A percentile compares a stretch with the other conserved stretches of the same genome.
Conservation (phyloP, 768 basidiomycete genomes). For the Boletus rubropictus region DNA sequence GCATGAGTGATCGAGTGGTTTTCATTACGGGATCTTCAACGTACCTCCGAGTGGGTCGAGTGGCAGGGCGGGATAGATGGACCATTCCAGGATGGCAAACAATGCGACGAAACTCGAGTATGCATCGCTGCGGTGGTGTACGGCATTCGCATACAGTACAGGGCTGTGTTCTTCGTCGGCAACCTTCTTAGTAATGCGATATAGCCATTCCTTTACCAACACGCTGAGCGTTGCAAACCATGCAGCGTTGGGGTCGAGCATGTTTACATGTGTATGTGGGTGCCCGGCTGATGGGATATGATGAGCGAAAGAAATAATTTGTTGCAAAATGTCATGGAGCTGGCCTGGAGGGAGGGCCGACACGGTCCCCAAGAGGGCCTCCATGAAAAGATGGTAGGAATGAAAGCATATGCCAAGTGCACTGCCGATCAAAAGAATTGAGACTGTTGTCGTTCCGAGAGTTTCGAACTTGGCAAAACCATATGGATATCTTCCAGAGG, state of each 20-base stretch:
- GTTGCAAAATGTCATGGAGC: slow-evolving; percentile 57
- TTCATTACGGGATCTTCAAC: slow-evolving; percentile 12
- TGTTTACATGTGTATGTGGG: slow-evolving; percentile 46
- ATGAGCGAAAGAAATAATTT: slow-evolving; percentile 50
- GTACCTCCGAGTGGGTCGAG: slow-evolving; percentile 91
- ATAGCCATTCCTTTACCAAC: slow-evolving; percentile 87
- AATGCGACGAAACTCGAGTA: slow-evolving; percentile 90
- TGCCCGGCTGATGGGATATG: slow-evolving; percentile 50
- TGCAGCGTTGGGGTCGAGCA: slow-evolving; percentile 87
- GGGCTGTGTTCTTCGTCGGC: slow-evolving; percentile 88
- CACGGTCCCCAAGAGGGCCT: slow-evolving; percentile 63
- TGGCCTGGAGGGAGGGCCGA: slow-evolving; percentile 59
- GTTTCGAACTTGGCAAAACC: slow-evolving; percentile 95
- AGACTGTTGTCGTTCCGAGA: slow-evolving; percentile 86
- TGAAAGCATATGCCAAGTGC: slow-evolving; percentile 85
- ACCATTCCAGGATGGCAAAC: slow-evolving; percentile 86
- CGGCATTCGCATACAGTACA: slow-evolving; percentile 91
- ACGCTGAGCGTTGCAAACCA: slow-evolving; percentile 90
- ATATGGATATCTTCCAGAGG: slow-evolving; percentile 75
- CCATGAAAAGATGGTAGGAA: slow-evolving; percentile 77
- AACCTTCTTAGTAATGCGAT: slow-evolving; percentile 81
- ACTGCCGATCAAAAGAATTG: slow-evolving; percentile 79
- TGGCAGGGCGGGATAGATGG: slow-evolving; percentile 78
- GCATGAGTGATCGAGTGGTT: slow-evolving; percentile 4
- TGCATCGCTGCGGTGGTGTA: slow-evolving; percentile 96